Base-by-base conservation (phyloP, 257 asterid species). In the Buddleja alternifolia region DNA sequence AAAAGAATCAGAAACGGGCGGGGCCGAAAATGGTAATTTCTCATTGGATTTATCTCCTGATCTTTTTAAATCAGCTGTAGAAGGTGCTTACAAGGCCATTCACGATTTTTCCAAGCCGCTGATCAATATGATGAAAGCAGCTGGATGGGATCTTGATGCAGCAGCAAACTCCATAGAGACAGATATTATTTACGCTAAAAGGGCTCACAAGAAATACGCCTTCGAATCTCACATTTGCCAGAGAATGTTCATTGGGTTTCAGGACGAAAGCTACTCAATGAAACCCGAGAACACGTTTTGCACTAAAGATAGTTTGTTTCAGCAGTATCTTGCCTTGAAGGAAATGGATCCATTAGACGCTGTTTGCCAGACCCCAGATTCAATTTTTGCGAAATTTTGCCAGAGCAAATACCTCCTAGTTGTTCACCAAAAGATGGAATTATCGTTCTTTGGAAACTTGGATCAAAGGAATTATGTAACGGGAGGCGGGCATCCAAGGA, bases 51-150 rank as follows among this genome's bases (percentile, higher is more conserved):
- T 94, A 60, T 81, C 97, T 47, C 90, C 93, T 11, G 97, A 89
- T 46, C 83, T 91, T 57, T 87, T 94, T 71, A 87, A 73, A 65
- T 72, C 87, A 42, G 86, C 96, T 2, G 97, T 87, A 50, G 92
- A 89, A 83, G 83, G 84, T 78, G 90, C 98, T 72, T 94, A 80
- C 57, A 78, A 73, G 68, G 92, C 97, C 74, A 89, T 94, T 75
- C 99, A 94, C 16, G 98, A 91, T 72, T 94, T 94, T 62, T 94
- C 99, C 60, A 94, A 94, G 81, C 99, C 99, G 11, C 73, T 94
- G 63, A 94, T 94, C 82, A 94, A 91, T 79, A 89, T 94, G 99
- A 91, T 94, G 99, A 94, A 94, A 81, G 99, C 98, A 34, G 96
- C 98, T 68, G 99, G 96, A 24, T 94, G 99, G 99, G 99, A 94